These are phyloP conservation scores for Blastocystis sp. DNA, from an alignment of 352 stramenopile species.

Conservation along the genomic window DNA sequence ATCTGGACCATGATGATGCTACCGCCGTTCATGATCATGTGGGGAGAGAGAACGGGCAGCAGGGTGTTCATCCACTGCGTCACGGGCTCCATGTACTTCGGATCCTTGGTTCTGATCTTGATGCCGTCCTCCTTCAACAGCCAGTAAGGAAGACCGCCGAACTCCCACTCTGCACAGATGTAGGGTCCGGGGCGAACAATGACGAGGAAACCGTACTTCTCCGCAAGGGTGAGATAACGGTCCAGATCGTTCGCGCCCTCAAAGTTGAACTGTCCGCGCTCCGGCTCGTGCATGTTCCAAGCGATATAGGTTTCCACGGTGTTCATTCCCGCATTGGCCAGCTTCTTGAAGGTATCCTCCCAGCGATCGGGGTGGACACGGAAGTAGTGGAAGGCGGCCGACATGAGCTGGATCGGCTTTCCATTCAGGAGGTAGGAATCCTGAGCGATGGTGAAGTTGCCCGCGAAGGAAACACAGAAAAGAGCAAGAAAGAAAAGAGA, in stretches of 20 bases:
- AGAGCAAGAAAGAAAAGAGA: background rate
- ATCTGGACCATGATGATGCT: conserved; percentile 76
- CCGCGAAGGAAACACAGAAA: conserved; percentile 1
- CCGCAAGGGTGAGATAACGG: conserved; percentile 34
- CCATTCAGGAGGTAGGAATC: conserved; percentile 36
- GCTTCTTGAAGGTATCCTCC: conserved; percentile 69
- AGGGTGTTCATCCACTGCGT: conserved; percentile 71
- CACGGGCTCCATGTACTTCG: conserved; percentile 73
- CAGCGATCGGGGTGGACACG: conserved; percentile 68
- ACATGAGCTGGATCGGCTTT: conserved; percentile 57
- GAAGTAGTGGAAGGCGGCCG: conserved; percentile 69
- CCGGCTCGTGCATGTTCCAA: conserved; percentile 75
- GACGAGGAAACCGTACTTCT: conserved; percentile 72
- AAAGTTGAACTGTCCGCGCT: conserved; percentile 69
- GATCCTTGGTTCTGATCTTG: conserved; percentile 73
- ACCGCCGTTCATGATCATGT: conserved; percentile 75
- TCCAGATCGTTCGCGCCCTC: conserved; percentile 70
- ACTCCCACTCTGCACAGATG: conserved; percentile 76
- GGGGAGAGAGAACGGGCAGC: conserved; percentile 71
- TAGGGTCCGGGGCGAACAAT: conserved; percentile 77
- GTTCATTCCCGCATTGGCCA: conserved; percentile 73
- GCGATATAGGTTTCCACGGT: conserved; percentile 75
- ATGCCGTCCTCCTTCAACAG: conserved; percentile 73
- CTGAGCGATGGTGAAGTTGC: background rate
- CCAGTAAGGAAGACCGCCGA: conserved; percentile 76